These are phyloP conservation scores for Cucurbitaria berberidis DNA, from an alignment of 2,329 filamentous ascomycete species.

Conservation along the genomic window DNA sequence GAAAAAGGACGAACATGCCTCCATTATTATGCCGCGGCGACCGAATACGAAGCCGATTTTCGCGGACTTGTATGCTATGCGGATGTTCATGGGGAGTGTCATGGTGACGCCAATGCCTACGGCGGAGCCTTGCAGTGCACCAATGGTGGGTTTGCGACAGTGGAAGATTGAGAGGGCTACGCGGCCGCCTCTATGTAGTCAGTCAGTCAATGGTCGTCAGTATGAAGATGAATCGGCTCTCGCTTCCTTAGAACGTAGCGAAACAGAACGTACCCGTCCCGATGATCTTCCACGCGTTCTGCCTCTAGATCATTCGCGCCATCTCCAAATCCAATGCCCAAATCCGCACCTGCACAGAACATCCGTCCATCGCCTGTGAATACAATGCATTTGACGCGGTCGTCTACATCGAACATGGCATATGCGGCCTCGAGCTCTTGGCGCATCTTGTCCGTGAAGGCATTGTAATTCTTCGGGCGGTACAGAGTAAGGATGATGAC, in stretches of 20 bases:
- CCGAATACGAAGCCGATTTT: slow-evolving; percentile 78
- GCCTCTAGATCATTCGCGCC: slow-evolving; percentile 47
- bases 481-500: slow-evolving; percentile 69
- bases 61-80: slow-evolving; percentile 61
- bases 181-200: slow-evolving; percentile 48
- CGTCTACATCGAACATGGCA: slow-evolving; percentile 59
- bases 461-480: slow-evolving; percentile 71
- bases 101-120: slow-evolving; percentile 66
- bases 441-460: slow-evolving; percentile 70
- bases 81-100: slow-evolving; percentile 63
- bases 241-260: no score
- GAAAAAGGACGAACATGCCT: slow-evolving; percentile 74
- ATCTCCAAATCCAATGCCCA: slow-evolving; percentile 59
- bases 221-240: no score
- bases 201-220: no score
- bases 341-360: slow-evolving; percentile 64
- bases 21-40: slow-evolving; percentile 72
- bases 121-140: slow-evolving; percentile 61
- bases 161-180: slow-evolving; percentile 61
- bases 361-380: slow-evolving; percentile 60
- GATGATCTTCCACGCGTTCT: slow-evolving; percentile 56
- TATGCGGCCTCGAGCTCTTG: slow-evolving; percentile 64
- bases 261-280: slow-evolving; percentile 58
- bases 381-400: slow-evolving; percentile 61
- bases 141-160: slow-evolving; percentile 64